Conservation (phyloP, 208 protist genomes). For the Wallacemonas sp. region DNA sequence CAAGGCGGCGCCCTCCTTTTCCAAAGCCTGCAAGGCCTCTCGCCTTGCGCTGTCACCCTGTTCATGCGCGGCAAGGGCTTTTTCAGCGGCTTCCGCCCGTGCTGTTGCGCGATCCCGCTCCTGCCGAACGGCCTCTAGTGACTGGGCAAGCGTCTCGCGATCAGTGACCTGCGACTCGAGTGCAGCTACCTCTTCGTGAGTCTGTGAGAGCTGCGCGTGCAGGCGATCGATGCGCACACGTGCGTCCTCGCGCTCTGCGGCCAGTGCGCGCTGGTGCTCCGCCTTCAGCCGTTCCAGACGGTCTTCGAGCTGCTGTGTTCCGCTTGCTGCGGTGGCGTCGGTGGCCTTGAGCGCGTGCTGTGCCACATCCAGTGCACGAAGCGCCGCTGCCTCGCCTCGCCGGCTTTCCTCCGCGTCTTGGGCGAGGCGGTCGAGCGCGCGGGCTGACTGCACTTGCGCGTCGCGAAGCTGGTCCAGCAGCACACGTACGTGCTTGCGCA, state of each 20-base stretch:
- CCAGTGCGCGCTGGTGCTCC: conserved; percentile 18
- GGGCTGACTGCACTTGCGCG: conserved; percentile 14
- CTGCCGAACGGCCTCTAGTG: neutral
- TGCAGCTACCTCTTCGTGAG: neutral
- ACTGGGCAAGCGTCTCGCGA: neutral
- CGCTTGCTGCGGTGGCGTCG: conserved; percentile 18
- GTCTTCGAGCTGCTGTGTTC: conserved; percentile 15
- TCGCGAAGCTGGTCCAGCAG: conserved; percentile 28
- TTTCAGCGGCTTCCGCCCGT: neutral
- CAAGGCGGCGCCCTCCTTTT: conserved; percentile 10
- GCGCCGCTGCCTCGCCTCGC: neutral
- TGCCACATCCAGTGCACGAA: conserved; percentile 21
- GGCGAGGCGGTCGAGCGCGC: conserved; percentile 22
- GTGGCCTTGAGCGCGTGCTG: conserved; percentile 23
- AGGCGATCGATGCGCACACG: conserved; percentile 15
- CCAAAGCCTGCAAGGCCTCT: neutral
- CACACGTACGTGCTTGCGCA: conserved; percentile 25
- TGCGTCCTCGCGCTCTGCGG: conserved; percentile 14
- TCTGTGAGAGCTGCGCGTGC: conserved; percentile 20
- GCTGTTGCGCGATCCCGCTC: neutral
- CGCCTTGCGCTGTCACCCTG: neutral
- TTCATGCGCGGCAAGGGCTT: neutral
- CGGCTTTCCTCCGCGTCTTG: conserved; percentile 8
- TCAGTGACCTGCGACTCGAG: neutral
- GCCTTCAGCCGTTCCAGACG: conserved; percentile 19